Conservation (phyloP, 345 rosid genomes). For the Mallotus nudiflorus region DNA sequence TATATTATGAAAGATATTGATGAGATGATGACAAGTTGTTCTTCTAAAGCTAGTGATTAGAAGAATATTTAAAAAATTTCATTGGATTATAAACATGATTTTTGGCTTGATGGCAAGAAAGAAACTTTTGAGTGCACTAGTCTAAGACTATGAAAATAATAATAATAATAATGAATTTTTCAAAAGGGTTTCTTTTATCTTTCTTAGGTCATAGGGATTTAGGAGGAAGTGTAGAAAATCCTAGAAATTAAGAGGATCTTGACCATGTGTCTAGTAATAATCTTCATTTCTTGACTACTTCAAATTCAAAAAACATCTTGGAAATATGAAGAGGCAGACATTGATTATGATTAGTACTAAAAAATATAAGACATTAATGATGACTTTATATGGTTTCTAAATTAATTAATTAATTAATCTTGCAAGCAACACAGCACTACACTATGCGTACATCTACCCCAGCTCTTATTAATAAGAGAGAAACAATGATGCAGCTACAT, state of each 20-base stretch:
- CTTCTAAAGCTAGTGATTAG: background rate
- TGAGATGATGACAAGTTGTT: no score
- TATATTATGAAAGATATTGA: no score
- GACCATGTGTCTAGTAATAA: conserved; percentile 8
- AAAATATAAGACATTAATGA: conserved; percentile 7
- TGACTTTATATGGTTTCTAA: background rate
- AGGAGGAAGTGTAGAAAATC: conserved; percentile 5
- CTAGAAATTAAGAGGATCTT: conserved; percentile 1
- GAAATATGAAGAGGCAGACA: background rate
- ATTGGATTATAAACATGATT: conserved; percentile 1
- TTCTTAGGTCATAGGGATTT: background rate
- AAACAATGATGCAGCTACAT: no score
- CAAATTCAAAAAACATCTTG: background rate
- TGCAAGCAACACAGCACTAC: no score
- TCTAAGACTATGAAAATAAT: no score
- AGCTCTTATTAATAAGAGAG: no score
- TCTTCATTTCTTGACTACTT: background rate
- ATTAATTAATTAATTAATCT: background rate
- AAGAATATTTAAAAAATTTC: no score
- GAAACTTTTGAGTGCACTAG: conserved; percentile 15
- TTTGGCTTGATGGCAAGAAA: background rate
- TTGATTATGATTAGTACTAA: conserved; percentile 13
- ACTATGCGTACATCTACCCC: no score
- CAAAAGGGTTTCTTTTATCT: background rate
- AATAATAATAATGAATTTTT: no score